A percentile compares a stretch with the other conserved stretches of the same genome.
phyloP scores from a whole-genome alignment of 2,329 filamentous ascomycete species.

The Phaeosphaeriaceae sp. region DNA sequence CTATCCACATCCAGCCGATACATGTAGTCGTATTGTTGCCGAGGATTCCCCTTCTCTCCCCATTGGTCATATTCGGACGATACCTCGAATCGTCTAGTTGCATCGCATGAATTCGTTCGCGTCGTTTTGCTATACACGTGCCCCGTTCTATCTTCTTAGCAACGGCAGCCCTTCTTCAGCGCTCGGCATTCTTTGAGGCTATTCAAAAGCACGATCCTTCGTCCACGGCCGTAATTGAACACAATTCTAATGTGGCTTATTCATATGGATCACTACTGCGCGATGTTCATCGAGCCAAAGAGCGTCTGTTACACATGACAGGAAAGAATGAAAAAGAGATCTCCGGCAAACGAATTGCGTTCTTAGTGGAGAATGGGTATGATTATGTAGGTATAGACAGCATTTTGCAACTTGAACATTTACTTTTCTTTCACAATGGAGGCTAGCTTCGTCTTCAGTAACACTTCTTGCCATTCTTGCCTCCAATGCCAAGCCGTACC shows the following conservation, averaged over 20 bases:
- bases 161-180: background rate
- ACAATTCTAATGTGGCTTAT: background rate
- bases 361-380: background rate
- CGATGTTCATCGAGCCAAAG: background rate
- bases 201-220: background rate
- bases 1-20: too few species aligned
- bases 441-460: constrained; percentile 60
- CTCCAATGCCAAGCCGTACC: constrained; percentile 85
- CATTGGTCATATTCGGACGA: too few species aligned
- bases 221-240: background rate
- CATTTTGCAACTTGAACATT: background rate
- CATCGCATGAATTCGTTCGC: background rate
- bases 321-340: background rate
- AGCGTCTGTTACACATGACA: background rate
- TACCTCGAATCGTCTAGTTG: too few species aligned
- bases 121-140: background rate
- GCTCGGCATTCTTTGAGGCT: background rate
- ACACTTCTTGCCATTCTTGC: constrained; percentile 87
- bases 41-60: too few species aligned
- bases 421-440: background rate
- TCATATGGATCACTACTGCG: background rate
- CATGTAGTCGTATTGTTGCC: too few species aligned
- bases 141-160: background rate
- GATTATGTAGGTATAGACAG: background rate
- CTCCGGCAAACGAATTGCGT: background rate